A percentile compares a stretch with the other conserved stretches of the same genome.
Conservation (phyloP, 495 filamentous ascomycete genomes). For the Neurospora intermedia region DNA sequence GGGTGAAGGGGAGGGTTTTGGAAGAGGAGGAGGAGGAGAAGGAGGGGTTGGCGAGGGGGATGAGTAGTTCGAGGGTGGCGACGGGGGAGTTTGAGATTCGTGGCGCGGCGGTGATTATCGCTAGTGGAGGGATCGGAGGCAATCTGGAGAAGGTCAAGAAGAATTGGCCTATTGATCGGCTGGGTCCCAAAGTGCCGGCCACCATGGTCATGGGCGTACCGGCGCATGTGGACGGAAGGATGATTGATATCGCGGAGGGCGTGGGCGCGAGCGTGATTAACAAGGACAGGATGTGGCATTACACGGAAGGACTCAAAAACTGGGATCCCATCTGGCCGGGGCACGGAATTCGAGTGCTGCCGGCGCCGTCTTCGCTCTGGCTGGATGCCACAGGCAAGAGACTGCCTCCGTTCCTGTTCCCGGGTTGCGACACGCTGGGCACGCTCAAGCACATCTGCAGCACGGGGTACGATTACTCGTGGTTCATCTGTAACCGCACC, state of each 20-base stretch:
- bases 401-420: constrained; percentile 36
- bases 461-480: constrained; percentile 44
- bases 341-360: constrained; percentile 42
- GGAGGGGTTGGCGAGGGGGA: constrained; percentile 29
- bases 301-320: constrained; percentile 42
- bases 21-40: constrained; percentile 26
- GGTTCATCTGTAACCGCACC: constrained; percentile 41
- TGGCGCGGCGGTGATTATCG: constrained; percentile 34
- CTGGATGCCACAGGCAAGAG: constrained; percentile 41
- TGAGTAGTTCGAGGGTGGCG: constrained; percentile 27
- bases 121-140: constrained; percentile 40
- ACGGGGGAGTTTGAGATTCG: constrained; percentile 34
- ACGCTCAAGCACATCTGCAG: constrained; percentile 42
- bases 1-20: constrained; percentile 36
- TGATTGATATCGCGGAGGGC: constrained; percentile 37
- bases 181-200: constrained; percentile 35
- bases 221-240: constrained; percentile 41
- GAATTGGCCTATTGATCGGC: constrained; percentile 35
- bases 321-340: constrained; percentile 42
- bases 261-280: constrained; percentile 39
- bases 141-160: constrained; percentile 40
- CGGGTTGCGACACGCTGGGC: constrained; percentile 39
- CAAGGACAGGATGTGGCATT: constrained; percentile 44
- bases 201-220: constrained; percentile 42
- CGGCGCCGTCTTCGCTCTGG: constrained; percentile 42